Base-by-base conservation (phyloP, 225 moss, liverwort and hornwort species). In the Takakia lepidozioides region DNA sequence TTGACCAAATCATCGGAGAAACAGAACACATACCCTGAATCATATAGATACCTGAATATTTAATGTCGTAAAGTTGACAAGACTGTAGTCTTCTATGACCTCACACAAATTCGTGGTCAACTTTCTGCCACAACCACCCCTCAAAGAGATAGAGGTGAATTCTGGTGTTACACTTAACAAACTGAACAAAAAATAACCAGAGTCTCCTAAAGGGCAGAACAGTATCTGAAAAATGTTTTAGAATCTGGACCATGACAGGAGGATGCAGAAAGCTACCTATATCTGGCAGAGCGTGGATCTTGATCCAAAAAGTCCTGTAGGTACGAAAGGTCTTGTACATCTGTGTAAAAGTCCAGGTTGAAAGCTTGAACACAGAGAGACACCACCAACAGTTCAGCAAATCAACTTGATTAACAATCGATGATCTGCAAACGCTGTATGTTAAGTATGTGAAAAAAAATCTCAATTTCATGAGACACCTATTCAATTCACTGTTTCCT, bases 41-140 rank as follows among this genome's bases (percentile, higher is more conserved):
- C n/a, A n/a, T n/a, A n/a, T n/a, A n/a, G n/a, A n/a, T n/a, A 95
- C 95, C 90, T 91, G 87, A 42, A 99, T 99, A 19, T 99, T 91
- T 40, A 99, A 64, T 27, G 98, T 99, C 8, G 91, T 76, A 51
- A 99, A 99, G 72, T 72, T 99, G 23, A 99, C 98, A 23, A 99
- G 73, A 45, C 91, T 82, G 29, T 87, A 99, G 62, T 99, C 98
- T 55, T 99, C 87, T 30, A 99, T 70, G 28, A 99, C 91, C 72
- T 88, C 98, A 55, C 98, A 99, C 49, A 99, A 70, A 43, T 69
- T 85, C 62, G 78, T 81, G n/a, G 98, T 91, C 59, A 99, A 69
- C 63, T 91, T 99, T 56, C 90, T 95, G 71, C 38, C 21, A 51
- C 48, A 19, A 52, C 48, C 30, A 14, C 35, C n/a, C n/a, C n/a